Evolutionary conservation across 2,329 filamentous ascomycete species (phyloP).

Genomic region (Fusarium ramigenum): DNA sequence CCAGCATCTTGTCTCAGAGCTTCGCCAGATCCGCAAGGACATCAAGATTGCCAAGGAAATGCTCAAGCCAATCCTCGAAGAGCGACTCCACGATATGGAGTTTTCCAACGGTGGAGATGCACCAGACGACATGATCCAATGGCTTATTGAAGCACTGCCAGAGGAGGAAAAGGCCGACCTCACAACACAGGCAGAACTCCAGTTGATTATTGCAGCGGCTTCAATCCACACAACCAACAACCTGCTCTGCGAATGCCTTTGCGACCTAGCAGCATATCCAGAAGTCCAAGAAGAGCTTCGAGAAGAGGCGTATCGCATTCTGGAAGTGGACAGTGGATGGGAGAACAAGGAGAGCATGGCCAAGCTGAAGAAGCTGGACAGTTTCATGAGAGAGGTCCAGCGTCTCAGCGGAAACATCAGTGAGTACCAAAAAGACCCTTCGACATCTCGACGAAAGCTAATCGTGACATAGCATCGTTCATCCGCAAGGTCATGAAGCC

Average conservation of each 20-base stretch:
- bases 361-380: conserved; percentile 58
- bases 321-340: conserved; percentile 55
- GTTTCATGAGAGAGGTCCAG: conserved; percentile 58
- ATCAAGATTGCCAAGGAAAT: conserved; percentile 54
- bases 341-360: conserved; percentile 54
- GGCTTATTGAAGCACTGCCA: conserved; percentile 55
- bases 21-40: conserved; percentile 56
- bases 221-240: conserved; percentile 58
- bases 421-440: conserved; percentile 38
- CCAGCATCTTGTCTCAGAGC: conserved; percentile 58
- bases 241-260: conserved; percentile 58
- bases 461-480: conserved; percentile 51
- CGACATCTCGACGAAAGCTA: conserved; percentile 6
- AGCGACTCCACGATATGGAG: conserved; percentile 55
- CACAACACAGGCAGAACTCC: conserved; percentile 52
- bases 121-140: conserved; percentile 56
- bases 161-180: conserved; percentile 51
- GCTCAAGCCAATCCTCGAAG: conserved; percentile 57
- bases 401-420: conserved; percentile 55
- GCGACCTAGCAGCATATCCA: conserved; percentile 58
- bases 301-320: conserved; percentile 56
- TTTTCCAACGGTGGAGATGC: conserved; percentile 48
- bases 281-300: conserved; percentile 59
- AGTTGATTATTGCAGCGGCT: conserved; percentile 56
- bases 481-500: conserved; percentile 58